phyloP scores from a whole-genome alignment of 441 rosid species.

The Erysimum cheiri region DNA sequence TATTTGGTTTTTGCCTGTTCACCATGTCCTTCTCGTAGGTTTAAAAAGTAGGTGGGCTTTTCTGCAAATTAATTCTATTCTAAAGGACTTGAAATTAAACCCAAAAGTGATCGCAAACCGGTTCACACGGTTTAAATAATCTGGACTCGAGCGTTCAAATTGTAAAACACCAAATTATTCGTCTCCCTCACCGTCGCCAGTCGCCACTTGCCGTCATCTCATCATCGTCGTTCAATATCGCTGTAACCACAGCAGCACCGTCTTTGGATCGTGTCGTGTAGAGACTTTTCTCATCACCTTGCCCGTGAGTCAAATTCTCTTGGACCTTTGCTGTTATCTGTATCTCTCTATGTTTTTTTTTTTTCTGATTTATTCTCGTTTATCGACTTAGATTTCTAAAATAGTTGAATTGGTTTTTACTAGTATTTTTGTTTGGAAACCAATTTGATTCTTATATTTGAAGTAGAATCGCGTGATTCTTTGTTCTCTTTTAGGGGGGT shows the following conservation, averaged over 20 bases:
- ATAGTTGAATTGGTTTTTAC: background rate
- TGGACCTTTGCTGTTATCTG: background rate
- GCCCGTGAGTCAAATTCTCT: slow-evolving; percentile 9
- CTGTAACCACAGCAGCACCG: background rate
- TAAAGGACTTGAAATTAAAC: background rate
- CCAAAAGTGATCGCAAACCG: background rate
- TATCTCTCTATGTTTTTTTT: background rate
- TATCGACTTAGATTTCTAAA: background rate
- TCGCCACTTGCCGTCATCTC: background rate
- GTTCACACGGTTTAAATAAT: background rate
- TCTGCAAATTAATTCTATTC: background rate
- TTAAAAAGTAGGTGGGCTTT: background rate
- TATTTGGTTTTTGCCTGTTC: background rate
- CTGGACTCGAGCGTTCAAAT: background rate
- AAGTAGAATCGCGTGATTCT: background rate
- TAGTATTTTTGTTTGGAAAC: background rate
- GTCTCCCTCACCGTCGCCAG: slow-evolving; percentile 4
- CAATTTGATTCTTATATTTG: background rate
- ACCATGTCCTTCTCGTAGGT: too few species aligned
- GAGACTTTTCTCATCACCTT: background rate
- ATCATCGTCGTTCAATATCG: background rate
- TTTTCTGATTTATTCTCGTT: background rate
- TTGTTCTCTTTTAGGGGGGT: background rate
- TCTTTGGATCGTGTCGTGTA: background rate
- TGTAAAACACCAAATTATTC: background rate